These are phyloP conservation scores for Mycena indigotica DNA, from an alignment of 768 basidiomycete species.

Conservation along the genomic window DNA sequence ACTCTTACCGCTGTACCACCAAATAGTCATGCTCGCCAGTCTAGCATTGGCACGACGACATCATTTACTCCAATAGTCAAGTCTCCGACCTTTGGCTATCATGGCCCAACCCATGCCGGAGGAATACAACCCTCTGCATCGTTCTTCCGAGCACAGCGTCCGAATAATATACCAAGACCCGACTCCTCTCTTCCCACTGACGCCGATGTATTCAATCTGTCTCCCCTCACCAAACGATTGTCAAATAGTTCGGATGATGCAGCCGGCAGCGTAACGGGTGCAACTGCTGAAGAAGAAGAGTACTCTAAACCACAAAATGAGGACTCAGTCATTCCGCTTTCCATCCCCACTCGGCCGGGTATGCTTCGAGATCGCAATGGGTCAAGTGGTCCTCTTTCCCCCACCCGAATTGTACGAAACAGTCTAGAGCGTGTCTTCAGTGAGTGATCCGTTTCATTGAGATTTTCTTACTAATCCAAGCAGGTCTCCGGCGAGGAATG, in stretches of 20 bases:
- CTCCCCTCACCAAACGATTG: slow-evolving; percentile 38
- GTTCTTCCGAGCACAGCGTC: slow-evolving; percentile 75
- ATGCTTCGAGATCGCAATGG: slow-evolving; percentile 30
- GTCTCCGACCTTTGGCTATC: background rate
- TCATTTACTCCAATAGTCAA: background rate
- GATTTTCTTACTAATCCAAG: no score
- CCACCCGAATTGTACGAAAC: slow-evolving; percentile 48
- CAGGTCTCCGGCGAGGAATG: slow-evolving; percentile 50
- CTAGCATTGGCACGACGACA: no score
- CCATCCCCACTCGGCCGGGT: slow-evolving; percentile 33
- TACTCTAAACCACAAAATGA: slow-evolving; percentile 49
- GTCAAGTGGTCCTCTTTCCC: slow-evolving; percentile 26
- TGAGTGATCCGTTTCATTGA: no score
- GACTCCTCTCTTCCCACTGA: slow-evolving; percentile 43
- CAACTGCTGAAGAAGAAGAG: slow-evolving; percentile 25
- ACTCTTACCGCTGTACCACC: slow-evolving; percentile 31
- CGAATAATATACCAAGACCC: slow-evolving; percentile 45
- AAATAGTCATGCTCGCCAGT: slow-evolving; percentile 12
- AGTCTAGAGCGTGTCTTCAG: slow-evolving; percentile 64
- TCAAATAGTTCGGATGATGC: slow-evolving; percentile 48
- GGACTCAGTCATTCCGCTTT: slow-evolving; percentile 70
- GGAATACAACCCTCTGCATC: slow-evolving; percentile 79
- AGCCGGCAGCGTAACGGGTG: no score
- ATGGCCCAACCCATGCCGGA: slow-evolving; percentile 56
- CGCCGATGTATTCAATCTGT: slow-evolving; percentile 43